phyloP scores from a whole-genome alignment of 331 rosid species.

The Malus hybrid region DNA sequence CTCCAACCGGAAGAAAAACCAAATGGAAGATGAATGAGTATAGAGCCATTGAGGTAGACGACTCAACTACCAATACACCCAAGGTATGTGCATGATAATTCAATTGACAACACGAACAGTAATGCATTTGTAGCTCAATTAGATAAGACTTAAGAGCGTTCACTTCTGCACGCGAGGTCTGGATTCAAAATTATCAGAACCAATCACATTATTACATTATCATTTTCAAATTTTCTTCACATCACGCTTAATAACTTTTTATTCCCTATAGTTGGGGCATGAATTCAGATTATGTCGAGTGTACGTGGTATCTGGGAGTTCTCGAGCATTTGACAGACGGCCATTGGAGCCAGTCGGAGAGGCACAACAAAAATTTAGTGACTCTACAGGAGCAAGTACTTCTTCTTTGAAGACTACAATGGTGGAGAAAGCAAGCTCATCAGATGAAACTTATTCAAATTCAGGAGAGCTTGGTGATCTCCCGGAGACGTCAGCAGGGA shows the following conservation, averaged over 20 bases:
- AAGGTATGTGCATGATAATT: constrained; percentile 18
- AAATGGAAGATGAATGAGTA: constrained; percentile 94
- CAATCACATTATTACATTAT: too few species aligned
- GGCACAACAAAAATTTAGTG: constrained; percentile 2
- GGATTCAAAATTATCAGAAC: too few species aligned
- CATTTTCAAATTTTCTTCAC: background rate
- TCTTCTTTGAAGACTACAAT: background rate
- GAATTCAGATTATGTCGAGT: constrained; percentile 81
- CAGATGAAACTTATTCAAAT: constrained; percentile 30
- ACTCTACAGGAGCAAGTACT: background rate
- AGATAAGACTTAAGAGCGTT: background rate
- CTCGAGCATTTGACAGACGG: constrained; percentile 64
- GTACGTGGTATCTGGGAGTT: constrained; percentile 65
- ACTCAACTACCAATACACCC: constrained; percentile 25
- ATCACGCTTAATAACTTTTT: background rate
- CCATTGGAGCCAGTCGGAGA: constrained; percentile 23
- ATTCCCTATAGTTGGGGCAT: constrained; percentile 49
- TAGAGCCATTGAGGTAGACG: constrained; percentile 47
- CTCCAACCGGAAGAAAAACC: constrained; percentile 75
- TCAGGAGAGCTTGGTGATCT: constrained; percentile 16
- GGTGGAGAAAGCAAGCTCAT: constrained; percentile 27
- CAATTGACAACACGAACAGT: background rate
- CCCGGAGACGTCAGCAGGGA: constrained; percentile 8
- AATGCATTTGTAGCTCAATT: background rate
- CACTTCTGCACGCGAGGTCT: too few species aligned